Base-by-base conservation (phyloP, 768 basidiomycete species). In the Cyclocybe aegerita region DNA sequence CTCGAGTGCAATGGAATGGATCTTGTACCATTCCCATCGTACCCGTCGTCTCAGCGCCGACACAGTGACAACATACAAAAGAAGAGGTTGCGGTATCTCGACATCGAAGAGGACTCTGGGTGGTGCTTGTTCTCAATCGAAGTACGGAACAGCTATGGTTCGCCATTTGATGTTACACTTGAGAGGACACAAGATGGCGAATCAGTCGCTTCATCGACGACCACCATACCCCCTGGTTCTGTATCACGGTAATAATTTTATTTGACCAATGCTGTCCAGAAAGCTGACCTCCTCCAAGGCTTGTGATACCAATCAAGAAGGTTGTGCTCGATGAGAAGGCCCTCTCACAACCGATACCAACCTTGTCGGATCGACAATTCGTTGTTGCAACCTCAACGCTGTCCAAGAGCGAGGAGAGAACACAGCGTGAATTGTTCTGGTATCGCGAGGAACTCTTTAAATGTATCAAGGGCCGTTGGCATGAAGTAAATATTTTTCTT, bases 51-150 rank as follows among this genome's bases (percentile, higher is more conserved):
- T 59, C 44, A 60, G 61, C 39, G 57, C 58, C 33, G 57, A 52
- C 50, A 57, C 41, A 39, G 54, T 46, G 41, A 61, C 33, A 34
- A 55, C 50, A 40, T 60, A 55, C 39, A 60, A 57, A 55, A 62
- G 52, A 53, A 60, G 52, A 35, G 59, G 23, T 53, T 62, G 38
- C 60, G 58, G 39, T 54, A 74, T 8, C 59, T 81, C 33, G 61
- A 68, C 35, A 67, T 76, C 16, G 75, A 70, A 29, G 77, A 84
- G 43, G 76, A 79, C 12, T 74, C 75, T 1, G 79, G 83, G 29
- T 90, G 91, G 83, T 98, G 94, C 68, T 71, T 98, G 14, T 87
- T 98, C 63, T 85, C 85, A 1, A 71, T 98, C 29, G 90, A 94
- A 62, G 86, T 99, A n/a, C 80, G 87, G 47, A 99, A 99, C 62